Conservation (phyloP, 2,329 filamentous ascomycete genomes). For the Aspergillus sp. region DNA sequence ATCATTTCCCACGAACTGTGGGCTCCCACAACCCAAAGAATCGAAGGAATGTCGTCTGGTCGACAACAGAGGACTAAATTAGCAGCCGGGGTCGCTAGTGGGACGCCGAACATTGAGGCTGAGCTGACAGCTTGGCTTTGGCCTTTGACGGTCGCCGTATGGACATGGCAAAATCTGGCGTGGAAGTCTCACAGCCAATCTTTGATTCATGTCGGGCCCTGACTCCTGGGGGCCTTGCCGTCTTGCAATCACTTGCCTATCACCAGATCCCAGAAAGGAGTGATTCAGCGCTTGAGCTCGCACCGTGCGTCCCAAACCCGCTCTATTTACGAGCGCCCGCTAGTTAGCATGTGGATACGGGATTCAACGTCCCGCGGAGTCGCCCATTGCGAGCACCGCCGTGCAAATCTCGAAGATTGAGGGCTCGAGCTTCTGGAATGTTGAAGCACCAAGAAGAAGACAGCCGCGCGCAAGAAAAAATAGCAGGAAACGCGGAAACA, state of each 20-base stretch:
- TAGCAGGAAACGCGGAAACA: background rate
- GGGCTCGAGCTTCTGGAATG: background rate
- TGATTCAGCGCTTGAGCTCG: background rate
- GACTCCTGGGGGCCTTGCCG: background rate
- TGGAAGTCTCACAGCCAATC: background rate
- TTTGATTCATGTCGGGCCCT: no score
- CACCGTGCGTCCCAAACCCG: background rate
- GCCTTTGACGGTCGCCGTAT: no score
- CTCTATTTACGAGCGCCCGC: background rate
- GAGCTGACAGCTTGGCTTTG: background rate
- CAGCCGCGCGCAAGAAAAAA: background rate
- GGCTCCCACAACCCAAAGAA: background rate
- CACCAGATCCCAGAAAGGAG: background rate
- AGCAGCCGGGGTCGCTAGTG: background rate
- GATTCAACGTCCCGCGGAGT: background rate
- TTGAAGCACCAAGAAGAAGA: background rate
- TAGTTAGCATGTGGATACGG: background rate
- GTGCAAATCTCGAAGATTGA: background rate
- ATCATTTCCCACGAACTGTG: background rate
- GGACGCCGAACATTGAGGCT: background rate
- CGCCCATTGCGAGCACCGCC: no score
- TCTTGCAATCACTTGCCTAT: background rate
- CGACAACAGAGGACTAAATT: background rate
- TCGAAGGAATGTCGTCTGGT: background rate
- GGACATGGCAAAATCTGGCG: background rate